phyloP scores from a whole-genome alignment of 495 filamentous ascomycete genomes.

The Niebla homalea region DNA sequence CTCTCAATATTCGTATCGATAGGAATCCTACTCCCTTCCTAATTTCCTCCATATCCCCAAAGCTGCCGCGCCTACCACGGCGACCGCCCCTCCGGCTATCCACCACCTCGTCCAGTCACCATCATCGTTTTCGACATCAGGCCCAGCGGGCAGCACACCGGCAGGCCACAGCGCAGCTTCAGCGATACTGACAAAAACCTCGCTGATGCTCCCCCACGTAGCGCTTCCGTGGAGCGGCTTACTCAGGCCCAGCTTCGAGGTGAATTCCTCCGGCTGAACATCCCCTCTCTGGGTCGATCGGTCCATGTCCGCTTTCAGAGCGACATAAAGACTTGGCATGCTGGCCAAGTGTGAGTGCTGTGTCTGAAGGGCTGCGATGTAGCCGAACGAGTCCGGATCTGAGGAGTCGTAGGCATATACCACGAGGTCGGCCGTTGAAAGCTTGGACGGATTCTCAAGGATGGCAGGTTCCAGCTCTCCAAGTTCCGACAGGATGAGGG shows the following conservation, averaged over 20 bases:
- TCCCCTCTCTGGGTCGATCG: conserved; percentile 88
- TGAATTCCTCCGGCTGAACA: conserved; percentile 86
- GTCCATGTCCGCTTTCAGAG: conserved; percentile 86
- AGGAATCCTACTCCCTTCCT: conserved; percentile 10
- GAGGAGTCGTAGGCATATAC: conserved; percentile 96
- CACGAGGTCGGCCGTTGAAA: conserved; percentile 87
- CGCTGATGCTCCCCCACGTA: conserved; percentile 78
- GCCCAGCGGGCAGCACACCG: conserved; percentile 70
- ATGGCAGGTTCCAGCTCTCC: conserved; percentile 92
- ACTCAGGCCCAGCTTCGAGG: conserved; percentile 57
- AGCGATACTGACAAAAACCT: conserved; percentile 79
- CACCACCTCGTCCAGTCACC: conserved; percentile 73
- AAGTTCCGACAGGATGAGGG: conserved; percentile 87
- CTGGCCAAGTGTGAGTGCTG: conserved; percentile 73
- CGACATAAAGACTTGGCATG: conserved; percentile 78
- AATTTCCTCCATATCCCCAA: conserved; percentile 60
- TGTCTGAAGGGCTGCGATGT: conserved; percentile 69
- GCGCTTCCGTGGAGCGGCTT: conserved; percentile 87
- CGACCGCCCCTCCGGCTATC: conserved; percentile 67
- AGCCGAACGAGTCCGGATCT: conserved; percentile 85
- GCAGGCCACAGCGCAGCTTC: conserved; percentile 85
- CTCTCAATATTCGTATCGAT: neutral
- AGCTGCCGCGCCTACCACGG: conserved; percentile 67
- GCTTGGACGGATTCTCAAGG: conserved; percentile 76
- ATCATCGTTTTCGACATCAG: conserved; percentile 68